Base-by-base conservation (phyloP, 352 stramenopile genomes). In the Phytophthora melonis region DNA sequence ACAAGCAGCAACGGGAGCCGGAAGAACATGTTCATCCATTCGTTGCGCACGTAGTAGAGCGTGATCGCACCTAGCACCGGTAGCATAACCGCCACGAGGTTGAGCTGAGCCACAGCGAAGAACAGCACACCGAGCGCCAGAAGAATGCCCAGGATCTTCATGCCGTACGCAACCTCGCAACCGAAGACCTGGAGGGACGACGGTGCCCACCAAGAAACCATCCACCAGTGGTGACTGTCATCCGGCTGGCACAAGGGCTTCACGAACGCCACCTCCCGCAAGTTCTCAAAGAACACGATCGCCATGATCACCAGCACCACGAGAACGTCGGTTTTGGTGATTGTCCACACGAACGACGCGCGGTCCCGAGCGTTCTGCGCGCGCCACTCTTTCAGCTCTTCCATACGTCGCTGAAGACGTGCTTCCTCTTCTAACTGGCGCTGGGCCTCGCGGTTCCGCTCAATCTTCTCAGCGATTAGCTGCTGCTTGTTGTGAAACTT, bases 1-100 rank as follows among this genome's bases (percentile, higher is more conserved):
- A 92, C 68, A 5, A 88, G 72, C 54, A 93, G 56, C 32, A 92
- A 77, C 21, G 89, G 89, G 10, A 91, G 67, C 2, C 89, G 82
- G 27, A 93, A 83, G 18, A 94, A 62, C 87, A 95, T 94, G 73
- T 93, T 93, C 74, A 93, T 81, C 89, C 89, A 95, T 75, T 91
- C 86, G 32, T 81, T 79, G 23, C 89, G 82, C 21, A 95, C 36
- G 56, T 89, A 80, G 63, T 93, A 95, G 3, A 95, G 73, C 11
- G 62, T 79, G 19, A 77, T 56, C 1, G 77, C 84, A 21, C 82
- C 71, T 21, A 85, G 52, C 2, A 90, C 74, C 0, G 84, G 84
- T 4, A 94, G 57, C 53, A 89, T 82, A 3, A 85, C 80, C 8
- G 83, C 82, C 23, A 92, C 70, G 5, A 93, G 50, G 45, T 92